Evolutionary conservation across 164 flowering plant genomes (phyloP).

Genomic region (Berberis thunbergii): DNA sequence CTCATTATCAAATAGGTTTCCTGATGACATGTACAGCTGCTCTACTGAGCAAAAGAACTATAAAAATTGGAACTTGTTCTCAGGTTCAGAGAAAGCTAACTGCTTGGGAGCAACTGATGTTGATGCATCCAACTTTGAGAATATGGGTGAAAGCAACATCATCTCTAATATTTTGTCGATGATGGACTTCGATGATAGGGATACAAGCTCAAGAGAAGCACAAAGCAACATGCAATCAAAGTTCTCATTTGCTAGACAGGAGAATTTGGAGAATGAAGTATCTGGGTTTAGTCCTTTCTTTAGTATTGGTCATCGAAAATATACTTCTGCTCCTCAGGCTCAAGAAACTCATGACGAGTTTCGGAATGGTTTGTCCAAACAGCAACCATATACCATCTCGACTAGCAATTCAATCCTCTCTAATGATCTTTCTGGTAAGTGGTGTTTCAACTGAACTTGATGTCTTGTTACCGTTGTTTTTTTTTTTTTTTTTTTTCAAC

Average conservation of each 20-base stretch:
- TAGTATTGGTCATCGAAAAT: constrained; percentile 6
- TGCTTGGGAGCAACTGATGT: constrained; percentile 16
- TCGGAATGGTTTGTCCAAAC: constrained; percentile 13
- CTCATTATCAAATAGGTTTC: constrained; percentile 11
- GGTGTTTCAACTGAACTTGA: background rate
- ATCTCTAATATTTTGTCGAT: constrained; percentile 45
- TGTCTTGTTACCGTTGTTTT: background rate
- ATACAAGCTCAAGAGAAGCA: constrained; percentile 23
- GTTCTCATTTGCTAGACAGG: constrained; percentile 48
- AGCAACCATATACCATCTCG: constrained; percentile 9
- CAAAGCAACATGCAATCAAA: constrained; percentile 29
- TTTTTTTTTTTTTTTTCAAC: too few species aligned
- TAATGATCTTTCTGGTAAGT: constrained; percentile 22
- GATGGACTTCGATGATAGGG: constrained; percentile 37
- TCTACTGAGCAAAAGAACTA: constrained; percentile 8
- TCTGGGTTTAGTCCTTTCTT: constrained; percentile 15
- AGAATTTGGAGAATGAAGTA: constrained; percentile 20
- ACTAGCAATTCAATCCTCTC: constrained; percentile 10
- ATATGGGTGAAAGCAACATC: constrained; percentile 42
- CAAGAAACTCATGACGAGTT: constrained; percentile 16
- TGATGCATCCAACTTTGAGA: constrained; percentile 5
- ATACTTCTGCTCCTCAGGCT: constrained; percentile 8
- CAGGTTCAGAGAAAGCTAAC: constrained; percentile 20
- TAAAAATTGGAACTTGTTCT: constrained; percentile 15
- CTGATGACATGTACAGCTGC: background rate